Evolutionary conservation across 495 filamentous ascomycete genomes (phyloP).

Genomic region (Hyaloscypha finlandica): DNA sequence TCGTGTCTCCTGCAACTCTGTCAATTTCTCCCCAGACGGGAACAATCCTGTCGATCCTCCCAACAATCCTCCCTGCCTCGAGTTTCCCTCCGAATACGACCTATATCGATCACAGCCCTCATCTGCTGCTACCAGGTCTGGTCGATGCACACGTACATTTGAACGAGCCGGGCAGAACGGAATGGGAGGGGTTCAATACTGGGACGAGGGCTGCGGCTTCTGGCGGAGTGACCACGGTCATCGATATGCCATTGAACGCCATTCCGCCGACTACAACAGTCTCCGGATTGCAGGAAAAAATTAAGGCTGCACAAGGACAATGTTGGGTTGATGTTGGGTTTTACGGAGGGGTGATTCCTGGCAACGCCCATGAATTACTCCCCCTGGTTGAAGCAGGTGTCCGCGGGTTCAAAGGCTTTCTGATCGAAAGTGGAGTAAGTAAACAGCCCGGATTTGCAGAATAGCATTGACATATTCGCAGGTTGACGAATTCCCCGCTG

Average conservation of each 20-base stretch:
- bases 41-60: slow-evolving; percentile 79
- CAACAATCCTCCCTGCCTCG: slow-evolving; percentile 66
- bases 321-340: slow-evolving; percentile 99
- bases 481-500: slow-evolving; percentile 95
- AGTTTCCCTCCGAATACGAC: slow-evolving; percentile 71
- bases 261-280: slow-evolving; percentile 96
- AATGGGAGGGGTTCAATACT: slow-evolving; percentile 98
- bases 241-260: slow-evolving; percentile 98
- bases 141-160: slow-evolving; percentile 98
- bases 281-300: slow-evolving; percentile 76
- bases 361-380: slow-evolving; percentile 79
- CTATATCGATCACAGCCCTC: slow-evolving; percentile 86
- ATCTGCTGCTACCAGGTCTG: slow-evolving; percentile 84
- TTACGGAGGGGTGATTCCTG: slow-evolving; percentile 93
- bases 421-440: slow-evolving; percentile 94
- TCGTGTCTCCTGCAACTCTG: slow-evolving; percentile 67
- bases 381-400: slow-evolving; percentile 83
- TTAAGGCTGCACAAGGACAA: slow-evolving; percentile 80
- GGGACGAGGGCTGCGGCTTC: slow-evolving; percentile 93
- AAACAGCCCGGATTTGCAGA: neutral
- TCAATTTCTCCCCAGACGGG: slow-evolving; percentile 76
- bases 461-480: slow-evolving; percentile 33
- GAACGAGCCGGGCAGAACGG: slow-evolving; percentile 94
- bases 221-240: slow-evolving; percentile 95
- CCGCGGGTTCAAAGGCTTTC: slow-evolving; percentile 94